These are phyloP conservation scores for Chaetothyriales sp. DNA, from an alignment of 2,329 filamentous ascomycete species.

Conservation along the genomic window DNA sequence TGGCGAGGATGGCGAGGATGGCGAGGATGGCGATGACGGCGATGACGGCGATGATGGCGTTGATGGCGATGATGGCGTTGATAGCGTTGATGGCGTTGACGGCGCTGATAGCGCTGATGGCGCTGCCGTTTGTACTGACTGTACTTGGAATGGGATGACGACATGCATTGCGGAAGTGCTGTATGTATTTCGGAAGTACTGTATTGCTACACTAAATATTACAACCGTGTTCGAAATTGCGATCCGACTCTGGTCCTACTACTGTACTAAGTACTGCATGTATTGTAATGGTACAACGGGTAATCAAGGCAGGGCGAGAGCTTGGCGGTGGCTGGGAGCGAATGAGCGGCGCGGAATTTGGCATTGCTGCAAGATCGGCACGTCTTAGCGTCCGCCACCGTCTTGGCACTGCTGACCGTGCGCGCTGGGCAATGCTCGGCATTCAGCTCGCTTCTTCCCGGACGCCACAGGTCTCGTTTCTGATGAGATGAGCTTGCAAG, in stretches of 20 bases:
- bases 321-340: not conserved
- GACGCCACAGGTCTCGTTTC: not conserved
- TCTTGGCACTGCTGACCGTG: no score
- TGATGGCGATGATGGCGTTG: no score
- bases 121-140: not conserved
- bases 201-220: not conserved
- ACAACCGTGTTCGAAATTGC: not conserved
- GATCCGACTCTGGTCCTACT: not conserved
- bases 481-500: not conserved
- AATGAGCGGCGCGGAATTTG: not conserved
- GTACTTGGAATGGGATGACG: not conserved
- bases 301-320: not conserved
- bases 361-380: not conserved
- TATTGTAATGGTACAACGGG: no score
- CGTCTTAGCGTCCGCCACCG: not conserved
- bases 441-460: not conserved
- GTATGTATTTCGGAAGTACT: not conserved
- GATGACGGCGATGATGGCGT: no score
- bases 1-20: no score
- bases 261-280: not conserved
- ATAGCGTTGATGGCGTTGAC: no score
- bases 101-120: no score
- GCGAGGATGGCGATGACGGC: no score
- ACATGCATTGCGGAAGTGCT: not conserved
- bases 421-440: no score